A percentile compares a stretch with the other conserved stretches of the same genome.
Conservation (phyloP, 2,329 filamentous ascomycete species). For the Madurella fahalii region DNA sequence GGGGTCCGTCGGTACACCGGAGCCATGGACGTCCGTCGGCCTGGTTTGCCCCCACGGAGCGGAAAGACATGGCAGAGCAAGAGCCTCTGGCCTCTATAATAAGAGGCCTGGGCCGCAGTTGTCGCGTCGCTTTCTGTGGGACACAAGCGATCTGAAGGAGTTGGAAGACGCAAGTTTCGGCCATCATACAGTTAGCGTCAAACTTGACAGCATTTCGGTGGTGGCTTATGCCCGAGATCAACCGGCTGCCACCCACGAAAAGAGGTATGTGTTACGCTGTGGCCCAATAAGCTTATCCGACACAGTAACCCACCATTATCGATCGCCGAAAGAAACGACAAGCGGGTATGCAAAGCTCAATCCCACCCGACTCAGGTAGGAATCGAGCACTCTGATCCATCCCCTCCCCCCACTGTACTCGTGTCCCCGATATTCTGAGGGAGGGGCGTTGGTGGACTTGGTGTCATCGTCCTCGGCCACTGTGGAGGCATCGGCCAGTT, state of each 20-base stretch:
- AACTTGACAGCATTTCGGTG: conserved; percentile 3
- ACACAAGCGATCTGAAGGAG: background rate
- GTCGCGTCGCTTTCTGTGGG: background rate
- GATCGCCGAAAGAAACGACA: conserved; percentile 1
- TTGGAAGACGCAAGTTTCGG: background rate
- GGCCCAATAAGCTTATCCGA: conserved; percentile 4
- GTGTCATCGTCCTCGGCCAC: too few relatives aligned
- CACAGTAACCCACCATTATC: conserved; percentile 2
- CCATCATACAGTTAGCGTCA: background rate
- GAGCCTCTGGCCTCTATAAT: background rate
- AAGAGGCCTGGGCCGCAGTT: background rate
- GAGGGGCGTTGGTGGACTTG: too few relatives aligned
- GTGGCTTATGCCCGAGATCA: conserved; percentile 12
- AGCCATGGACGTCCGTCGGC: background rate
- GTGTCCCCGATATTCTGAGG: too few relatives aligned
- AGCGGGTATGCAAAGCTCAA: background rate
- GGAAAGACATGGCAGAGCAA: background rate
- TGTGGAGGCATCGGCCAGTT: too few relatives aligned
- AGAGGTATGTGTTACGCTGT: conserved; percentile 4
- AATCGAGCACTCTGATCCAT: too few relatives aligned
- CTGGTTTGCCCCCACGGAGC: background rate
- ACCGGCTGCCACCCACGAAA: background rate
- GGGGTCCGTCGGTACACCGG: background rate
- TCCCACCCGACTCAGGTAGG: background rate
- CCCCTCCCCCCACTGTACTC: too few relatives aligned